Base-by-base conservation (phyloP, 2,329 filamentous ascomycete species). In the Pseudopyrenochaeta lycopersici region DNA sequence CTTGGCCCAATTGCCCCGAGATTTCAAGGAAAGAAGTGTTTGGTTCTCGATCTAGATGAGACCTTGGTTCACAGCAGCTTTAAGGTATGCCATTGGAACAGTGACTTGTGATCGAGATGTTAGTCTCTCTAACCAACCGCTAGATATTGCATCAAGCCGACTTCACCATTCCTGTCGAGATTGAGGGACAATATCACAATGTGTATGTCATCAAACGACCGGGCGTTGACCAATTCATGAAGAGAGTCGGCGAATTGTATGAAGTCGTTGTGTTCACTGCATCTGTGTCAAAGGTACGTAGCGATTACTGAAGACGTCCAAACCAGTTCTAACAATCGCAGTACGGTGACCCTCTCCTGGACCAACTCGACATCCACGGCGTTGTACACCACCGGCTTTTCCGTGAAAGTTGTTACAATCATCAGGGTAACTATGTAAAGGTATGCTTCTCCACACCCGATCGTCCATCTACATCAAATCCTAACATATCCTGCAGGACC, bases 391-490 rank as follows among this genome's bases (percentile, higher is more conserved):
- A 99, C 77, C 85, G 95, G 44, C 82, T 99, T 21, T 99, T 99
- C 86, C 88, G 95, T 55, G 95, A 99, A 79, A 98, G 94, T 77
- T 99, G 95, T 79, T 98, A 97, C 79, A 99, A 99, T 75, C 95
- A 99, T 75, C 95, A 98, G 80, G 95, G 95, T 67, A 99, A 99
- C 77, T 99, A 99, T 67, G 95, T 99, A 76, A 99, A 99, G 81
- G 85, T 81, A 66, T 36, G 72, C n/a, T 17, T 14, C 14, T 23
- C 4, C 15, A 31, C 7, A 5, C 2, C 5, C 12, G 1, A 5
- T 32, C 6, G 1, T 33, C 32, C 23, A 15, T 36, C 17, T 32
- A 6, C 49, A 17, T 17, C 66, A 47, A 68, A 47, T 45, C 10
- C 23, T 27, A 27, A 27, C 9, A 18, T 10, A 27, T 15, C 1